A percentile compares a stretch with the other conserved stretches of the same genome.
Evolutionary conservation across 495 filamentous ascomycete genomes (phyloP).

Genomic region (Cryomyces antarcticus): DNA sequence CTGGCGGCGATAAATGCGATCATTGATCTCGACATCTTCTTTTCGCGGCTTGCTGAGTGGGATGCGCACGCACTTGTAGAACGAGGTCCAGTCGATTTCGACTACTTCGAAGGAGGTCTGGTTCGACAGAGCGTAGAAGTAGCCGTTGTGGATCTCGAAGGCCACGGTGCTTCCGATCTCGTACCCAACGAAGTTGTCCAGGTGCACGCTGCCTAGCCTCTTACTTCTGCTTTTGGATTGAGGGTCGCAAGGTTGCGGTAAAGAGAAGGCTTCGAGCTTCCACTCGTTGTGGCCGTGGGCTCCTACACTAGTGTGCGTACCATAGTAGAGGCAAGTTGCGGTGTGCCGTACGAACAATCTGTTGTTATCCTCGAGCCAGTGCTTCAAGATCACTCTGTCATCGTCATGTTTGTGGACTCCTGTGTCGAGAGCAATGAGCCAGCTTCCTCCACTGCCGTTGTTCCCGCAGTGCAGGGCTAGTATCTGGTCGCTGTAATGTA

Average conservation of each 20-base stretch:
- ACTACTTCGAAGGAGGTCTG: slow-evolving; percentile 40
- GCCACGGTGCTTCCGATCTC: slow-evolving; percentile 49
- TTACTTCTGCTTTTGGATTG: slow-evolving; percentile 22
- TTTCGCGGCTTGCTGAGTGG: slow-evolving; percentile 22
- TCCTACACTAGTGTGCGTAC: slow-evolving; percentile 33
- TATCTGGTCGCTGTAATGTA: no score
- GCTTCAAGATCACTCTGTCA: no score
- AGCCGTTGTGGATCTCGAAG: slow-evolving; percentile 49
- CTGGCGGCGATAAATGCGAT: slow-evolving; percentile 41
- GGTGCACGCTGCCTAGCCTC: slow-evolving; percentile 18
- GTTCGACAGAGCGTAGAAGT: slow-evolving; percentile 56
- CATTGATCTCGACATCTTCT: slow-evolving; percentile 14
- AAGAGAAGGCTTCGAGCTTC: slow-evolving; percentile 25
- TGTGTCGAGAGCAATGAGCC: no score
- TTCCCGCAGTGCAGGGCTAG: no score
- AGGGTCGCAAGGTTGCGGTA: slow-evolving; percentile 8
- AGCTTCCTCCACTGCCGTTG: no score
- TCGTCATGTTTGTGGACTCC: no score
- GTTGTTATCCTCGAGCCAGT: slow-evolving; percentile 23
- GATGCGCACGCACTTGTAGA: slow-evolving; percentile 48
- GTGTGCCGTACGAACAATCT: slow-evolving; percentile 54
- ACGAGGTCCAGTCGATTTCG: slow-evolving; percentile 48
- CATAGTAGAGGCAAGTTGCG: slow-evolving; percentile 43
- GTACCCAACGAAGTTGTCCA: slow-evolving; percentile 33
- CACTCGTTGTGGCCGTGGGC: slow-evolving; percentile 35